Percentiles rank a stretch among this genome's conserved stretches.
These are phyloP conservation scores for Pythium volutum DNA, from an alignment of 352 stramenopile genomes.

Conservation along the genomic window DNA sequence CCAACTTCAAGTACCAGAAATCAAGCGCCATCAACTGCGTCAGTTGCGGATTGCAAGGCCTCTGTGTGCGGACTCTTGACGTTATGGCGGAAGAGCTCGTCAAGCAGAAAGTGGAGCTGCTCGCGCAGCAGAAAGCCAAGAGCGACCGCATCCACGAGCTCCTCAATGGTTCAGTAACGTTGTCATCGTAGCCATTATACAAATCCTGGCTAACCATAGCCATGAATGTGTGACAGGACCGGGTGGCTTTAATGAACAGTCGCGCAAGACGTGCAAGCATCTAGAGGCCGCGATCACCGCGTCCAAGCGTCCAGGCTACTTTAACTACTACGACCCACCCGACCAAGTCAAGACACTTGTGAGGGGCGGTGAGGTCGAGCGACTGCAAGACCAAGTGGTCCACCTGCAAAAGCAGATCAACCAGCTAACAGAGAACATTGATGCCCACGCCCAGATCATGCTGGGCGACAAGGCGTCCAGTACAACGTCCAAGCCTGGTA, in stretches of 20 bases:
- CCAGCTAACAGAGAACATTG: constrained; percentile 55
- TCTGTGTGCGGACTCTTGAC: not conserved
- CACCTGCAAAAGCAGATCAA: constrained; percentile 74
- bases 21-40: not conserved
- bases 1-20: not conserved
- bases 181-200: too few relatives aligned
- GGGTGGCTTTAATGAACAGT: constrained; percentile 69
- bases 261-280: constrained; percentile 79
- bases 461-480: constrained; percentile 2
- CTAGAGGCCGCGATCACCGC: constrained; percentile 71
- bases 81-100: constrained; percentile 53
- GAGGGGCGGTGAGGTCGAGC: constrained; percentile 54
- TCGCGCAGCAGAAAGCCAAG: constrained; percentile 65
- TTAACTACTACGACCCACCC: constrained; percentile 65
- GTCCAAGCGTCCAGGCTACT: constrained; percentile 72
- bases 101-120: constrained; percentile 76
- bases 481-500: constrained; percentile 7
- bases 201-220: too few relatives aligned
- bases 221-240: too few relatives aligned
- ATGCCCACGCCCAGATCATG: constrained; percentile 10
- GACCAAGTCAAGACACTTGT: constrained; percentile 54
- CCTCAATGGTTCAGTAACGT: constrained; percentile 41
- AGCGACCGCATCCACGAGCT: constrained; percentile 56
- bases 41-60: not conserved
- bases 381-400: constrained; percentile 52